Evolutionary conservation across 768 basidiomycete species (phyloP), one percentile per base, ranked within the genome.

Genomic region (Kwoniella dendrophila): DNA sequence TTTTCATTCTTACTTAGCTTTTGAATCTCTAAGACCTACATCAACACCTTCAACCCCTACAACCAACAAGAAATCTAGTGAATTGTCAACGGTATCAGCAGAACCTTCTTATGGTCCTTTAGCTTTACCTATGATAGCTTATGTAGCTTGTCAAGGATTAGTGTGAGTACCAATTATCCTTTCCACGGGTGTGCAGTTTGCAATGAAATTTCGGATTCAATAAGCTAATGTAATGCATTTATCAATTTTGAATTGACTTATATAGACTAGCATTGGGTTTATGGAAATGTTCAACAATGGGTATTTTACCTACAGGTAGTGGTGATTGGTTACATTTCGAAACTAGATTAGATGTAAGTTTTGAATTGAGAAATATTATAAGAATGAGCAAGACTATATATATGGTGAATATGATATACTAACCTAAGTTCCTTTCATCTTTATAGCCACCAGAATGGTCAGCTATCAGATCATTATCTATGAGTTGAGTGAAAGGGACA

Each of bases 271-370:
- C 82, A 4, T 86, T 96, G 29, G 93, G 93, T 0, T 78, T 96
- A 27, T 97, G 90, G 88, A 97, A 97, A 79, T 95, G 92, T 79
- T 86, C 86, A 32, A 85, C 88, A 0, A 93, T 97, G 92, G 93
- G 93, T 0, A 82, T 97, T 54, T 80, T 97, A 18, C 93, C 93
- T 0, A 88, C 86, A 1, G 92, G 94, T 1, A 90, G 92, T 0
- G 92, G 89, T 1, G 94, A 97, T 80, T 97, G 93, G 92, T 81
- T 95, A 53, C 92, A 90, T 14, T 97, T 97, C 68, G 93, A 95
- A 81, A 88, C 86, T 1, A 82, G 93, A 69, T 86, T 86, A 34
- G 55, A 77, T 72, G 90, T 92, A 70, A 70, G 87, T 83, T n/a
- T n/a, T n/a, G n/a, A n/a, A n/a, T n/a, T n/a, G n/a, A n/a, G n/a